Conservation (phyloP, 176 grass and related monocot genomes). For the Dendrocalamus sinicus region DNA sequence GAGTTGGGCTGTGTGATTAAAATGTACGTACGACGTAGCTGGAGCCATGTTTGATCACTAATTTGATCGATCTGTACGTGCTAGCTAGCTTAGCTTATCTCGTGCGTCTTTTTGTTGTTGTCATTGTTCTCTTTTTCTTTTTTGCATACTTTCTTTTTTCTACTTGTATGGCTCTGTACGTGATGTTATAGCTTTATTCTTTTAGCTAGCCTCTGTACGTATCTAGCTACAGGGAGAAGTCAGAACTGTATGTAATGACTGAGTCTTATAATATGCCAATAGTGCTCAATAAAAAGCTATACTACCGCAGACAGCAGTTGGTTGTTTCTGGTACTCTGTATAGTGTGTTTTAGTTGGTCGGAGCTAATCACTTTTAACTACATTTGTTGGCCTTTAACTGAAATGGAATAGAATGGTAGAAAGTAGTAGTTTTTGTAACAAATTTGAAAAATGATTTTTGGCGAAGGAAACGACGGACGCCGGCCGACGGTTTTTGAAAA, state of each 20-base stretch:
- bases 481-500: too few species aligned
- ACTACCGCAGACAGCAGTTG: neutral
- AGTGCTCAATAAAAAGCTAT: neutral
- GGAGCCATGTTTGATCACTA: neutral
- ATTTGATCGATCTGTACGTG: neutral
- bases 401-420: too few species aligned
- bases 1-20: neutral
- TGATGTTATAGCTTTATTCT: neutral
- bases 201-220: neutral
- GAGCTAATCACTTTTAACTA: too few species aligned
- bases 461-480: too few species aligned
- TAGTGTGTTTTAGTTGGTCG: too few species aligned
- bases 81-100: constrained; percentile 35
- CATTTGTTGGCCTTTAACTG: too few species aligned
- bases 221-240: neutral
- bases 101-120: neutral
- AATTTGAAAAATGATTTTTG: too few species aligned
- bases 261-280: neutral
- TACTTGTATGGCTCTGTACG: neutral
- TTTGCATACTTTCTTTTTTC: neutral
- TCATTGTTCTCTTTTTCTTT: neutral
- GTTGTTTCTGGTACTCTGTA: neutral
- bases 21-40: neutral
- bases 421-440: too few species aligned
- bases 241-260: constrained; percentile 14